Conservation (phyloP, 2,329 filamentous ascomycete genomes). For the Fusarium chlamydosporum region DNA sequence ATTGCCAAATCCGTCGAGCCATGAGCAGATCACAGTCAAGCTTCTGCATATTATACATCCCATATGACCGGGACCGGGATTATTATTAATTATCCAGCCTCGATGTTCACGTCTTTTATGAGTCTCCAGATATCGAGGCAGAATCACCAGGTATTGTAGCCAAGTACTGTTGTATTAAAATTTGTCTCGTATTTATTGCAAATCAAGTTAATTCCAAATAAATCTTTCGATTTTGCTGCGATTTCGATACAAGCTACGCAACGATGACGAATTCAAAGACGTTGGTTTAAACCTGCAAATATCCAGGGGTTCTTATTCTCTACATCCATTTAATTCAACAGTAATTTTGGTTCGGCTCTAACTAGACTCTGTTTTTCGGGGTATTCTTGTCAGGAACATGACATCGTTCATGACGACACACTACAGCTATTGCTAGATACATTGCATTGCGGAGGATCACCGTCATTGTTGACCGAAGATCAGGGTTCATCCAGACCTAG, state of each 20-base stretch:
- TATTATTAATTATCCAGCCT: not conserved
- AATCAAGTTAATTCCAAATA: not conserved
- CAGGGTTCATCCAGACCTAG: constrained; percentile 7
- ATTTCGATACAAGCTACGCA: not conserved
- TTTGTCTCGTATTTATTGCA: not conserved
- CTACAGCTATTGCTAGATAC: no score
- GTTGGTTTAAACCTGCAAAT: not conserved
- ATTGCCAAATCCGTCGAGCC: constrained; percentile 1
- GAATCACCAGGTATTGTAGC: not conserved
- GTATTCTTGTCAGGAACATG: constrained; percentile 22
- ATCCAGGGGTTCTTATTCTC: not conserved
- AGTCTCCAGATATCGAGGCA: not conserved
- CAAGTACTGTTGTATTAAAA: not conserved
- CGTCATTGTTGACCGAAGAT: constrained; percentile 19
- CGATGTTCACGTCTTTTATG: not conserved
- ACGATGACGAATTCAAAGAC: constrained; percentile 14
- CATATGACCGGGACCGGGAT: constrained; percentile 4
- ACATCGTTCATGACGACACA: constrained; percentile 30
- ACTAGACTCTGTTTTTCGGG: not conserved
- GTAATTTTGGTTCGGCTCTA: not conserved
- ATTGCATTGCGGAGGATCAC: constrained; percentile 1
- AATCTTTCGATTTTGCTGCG: constrained; percentile 1
- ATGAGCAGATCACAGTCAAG: constrained; percentile 19
- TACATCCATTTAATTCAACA: not conserved
- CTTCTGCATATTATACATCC: not conserved